Evolutionary conservation across 352 stramenopile genomes (phyloP).

Genomic region (Phytophthora chlamydospora): DNA sequence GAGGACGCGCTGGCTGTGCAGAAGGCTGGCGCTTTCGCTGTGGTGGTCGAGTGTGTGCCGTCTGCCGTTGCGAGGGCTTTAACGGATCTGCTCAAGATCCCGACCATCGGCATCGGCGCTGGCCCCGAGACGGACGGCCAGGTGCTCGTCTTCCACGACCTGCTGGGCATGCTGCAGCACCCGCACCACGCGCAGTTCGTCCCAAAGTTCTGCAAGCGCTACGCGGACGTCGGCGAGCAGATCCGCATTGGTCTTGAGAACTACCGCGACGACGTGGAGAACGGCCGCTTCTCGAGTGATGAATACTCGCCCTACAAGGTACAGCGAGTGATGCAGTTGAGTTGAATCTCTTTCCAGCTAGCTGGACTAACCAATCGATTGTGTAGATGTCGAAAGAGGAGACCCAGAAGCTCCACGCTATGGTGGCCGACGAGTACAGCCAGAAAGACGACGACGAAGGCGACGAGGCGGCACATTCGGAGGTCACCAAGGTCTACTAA

Average conservation of each 20-base stretch:
- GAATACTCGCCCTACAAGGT: slow-evolving; percentile 96
- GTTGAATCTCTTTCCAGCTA: background rate
- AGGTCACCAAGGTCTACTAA: slow-evolving; percentile 87
- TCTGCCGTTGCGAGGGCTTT: slow-evolving; percentile 93
- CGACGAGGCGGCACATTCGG: slow-evolving; percentile 41
- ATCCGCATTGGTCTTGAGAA: slow-evolving; percentile 94
- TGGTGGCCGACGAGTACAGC: slow-evolving; percentile 69
- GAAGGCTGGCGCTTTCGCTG: slow-evolving; percentile 95
- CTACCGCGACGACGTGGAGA: slow-evolving; percentile 98
- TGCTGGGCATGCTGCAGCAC: slow-evolving; percentile 98
- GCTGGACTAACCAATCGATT: slow-evolving; percentile 1
- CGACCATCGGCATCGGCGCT: slow-evolving; percentile 98
- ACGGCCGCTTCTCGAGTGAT: slow-evolving; percentile 92
- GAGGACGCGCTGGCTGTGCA: slow-evolving; percentile 96
- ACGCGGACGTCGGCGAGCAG: slow-evolving; percentile 94
- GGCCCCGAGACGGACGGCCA: slow-evolving; percentile 94
- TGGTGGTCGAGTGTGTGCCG: slow-evolving; percentile 89
- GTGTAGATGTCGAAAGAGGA: slow-evolving; percentile 85
- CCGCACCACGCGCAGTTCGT: slow-evolving; percentile 96
- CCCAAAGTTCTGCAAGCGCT: slow-evolving; percentile 99
- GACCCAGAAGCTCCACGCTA: slow-evolving; percentile 66
- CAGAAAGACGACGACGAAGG: slow-evolving; percentile 34
- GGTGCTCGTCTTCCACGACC: slow-evolving; percentile 98
- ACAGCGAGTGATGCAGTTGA: background rate
- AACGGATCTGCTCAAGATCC: slow-evolving; percentile 96